phyloP scores from a whole-genome alignment of 208 protist genomes.

The Trypanosomatidae sp. region DNA sequence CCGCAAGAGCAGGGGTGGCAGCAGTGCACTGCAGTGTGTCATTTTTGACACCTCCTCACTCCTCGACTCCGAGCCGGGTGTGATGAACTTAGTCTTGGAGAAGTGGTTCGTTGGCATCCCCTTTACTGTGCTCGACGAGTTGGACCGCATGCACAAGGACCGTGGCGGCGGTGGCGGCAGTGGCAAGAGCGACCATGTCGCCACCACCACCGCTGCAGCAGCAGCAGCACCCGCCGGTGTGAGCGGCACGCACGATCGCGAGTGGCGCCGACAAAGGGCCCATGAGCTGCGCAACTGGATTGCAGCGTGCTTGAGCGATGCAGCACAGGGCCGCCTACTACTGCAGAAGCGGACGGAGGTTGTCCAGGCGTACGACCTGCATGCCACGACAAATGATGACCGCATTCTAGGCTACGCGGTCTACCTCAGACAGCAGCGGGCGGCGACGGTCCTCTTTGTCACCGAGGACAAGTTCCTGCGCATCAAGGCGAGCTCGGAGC shows the following conservation, averaged over 20 bases:
- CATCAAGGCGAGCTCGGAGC: conserved; percentile 73
- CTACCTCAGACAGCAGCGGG: conserved; percentile 38
- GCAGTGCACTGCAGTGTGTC: conserved; percentile 22
- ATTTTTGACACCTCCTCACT: conserved; percentile 84
- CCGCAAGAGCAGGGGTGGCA: not conserved
- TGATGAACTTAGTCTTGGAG: conserved; percentile 58
- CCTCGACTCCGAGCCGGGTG: conserved; percentile 40
- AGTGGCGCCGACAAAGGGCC: conserved; percentile 31
- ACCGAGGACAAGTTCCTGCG: conserved; percentile 82
- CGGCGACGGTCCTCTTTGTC: conserved; percentile 61
- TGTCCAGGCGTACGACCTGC: conserved; percentile 47
- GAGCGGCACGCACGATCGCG: conserved; percentile 13
- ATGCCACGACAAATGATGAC: conserved; percentile 66
- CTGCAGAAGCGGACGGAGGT: conserved; percentile 75
- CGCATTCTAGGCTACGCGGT: conserved; percentile 84
- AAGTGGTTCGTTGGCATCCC: conserved; percentile 62
- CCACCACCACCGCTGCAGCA: conserved; percentile 2
- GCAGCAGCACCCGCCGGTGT: not conserved
- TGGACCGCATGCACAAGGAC: conserved; percentile 65
- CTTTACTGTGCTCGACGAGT: conserved; percentile 69
- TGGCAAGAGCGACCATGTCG: conserved; percentile 1
- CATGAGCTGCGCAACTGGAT: conserved; percentile 74
- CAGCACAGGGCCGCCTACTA: conserved; percentile 22
- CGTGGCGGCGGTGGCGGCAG: conserved; percentile 11
- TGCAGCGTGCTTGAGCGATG: conserved; percentile 13